These are phyloP conservation scores for Wickerhamomyces silvicola DNA, from an alignment of 805 yeast genomes.

Conservation along the genomic window DNA sequence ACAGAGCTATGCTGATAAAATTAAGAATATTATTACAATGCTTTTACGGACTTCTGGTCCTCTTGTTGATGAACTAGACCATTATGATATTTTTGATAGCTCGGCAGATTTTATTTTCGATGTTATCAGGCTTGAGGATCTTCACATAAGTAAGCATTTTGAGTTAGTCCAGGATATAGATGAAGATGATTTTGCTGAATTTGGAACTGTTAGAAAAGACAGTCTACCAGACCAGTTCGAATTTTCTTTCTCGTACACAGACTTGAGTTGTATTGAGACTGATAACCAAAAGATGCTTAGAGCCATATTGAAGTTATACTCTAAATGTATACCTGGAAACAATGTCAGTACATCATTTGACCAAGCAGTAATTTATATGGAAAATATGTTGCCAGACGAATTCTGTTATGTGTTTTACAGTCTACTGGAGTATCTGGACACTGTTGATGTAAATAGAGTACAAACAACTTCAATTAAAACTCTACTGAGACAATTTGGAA, in stretches of 20 bases:
- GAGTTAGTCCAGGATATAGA: background rate
- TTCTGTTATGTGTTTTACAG: constrained; percentile 10
- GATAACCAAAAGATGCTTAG: constrained; percentile 9
- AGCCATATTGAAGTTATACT: constrained; percentile 5
- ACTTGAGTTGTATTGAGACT: constrained; percentile 6
- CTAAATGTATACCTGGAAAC: constrained; percentile 4
- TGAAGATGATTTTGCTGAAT: constrained; percentile 16
- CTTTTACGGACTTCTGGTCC: no score
- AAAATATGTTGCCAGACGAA: constrained; percentile 4
- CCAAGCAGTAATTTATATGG: constrained; percentile 10
- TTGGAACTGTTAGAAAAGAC: constrained; percentile 18
- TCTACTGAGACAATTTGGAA: constrained; percentile 13
- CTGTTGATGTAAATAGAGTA: background rate
- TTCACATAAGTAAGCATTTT: background rate
- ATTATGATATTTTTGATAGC: no score
- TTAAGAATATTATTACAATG: no score
- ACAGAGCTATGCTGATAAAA: no score
- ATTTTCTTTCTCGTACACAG: constrained; percentile 1
- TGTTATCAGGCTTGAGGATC: background rate
- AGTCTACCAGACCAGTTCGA: background rate
- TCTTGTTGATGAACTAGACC: no score
- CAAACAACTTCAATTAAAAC: constrained; percentile 4
- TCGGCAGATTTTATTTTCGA: no score
- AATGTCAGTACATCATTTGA: constrained; percentile 6
- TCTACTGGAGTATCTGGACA: constrained; percentile 6